A percentile compares a stretch with the other conserved stretches of the same genome.
These are phyloP conservation scores for Angomonas ambiguus DNA, from an alignment of 208 protist genomes.

Conservation along the genomic window DNA sequence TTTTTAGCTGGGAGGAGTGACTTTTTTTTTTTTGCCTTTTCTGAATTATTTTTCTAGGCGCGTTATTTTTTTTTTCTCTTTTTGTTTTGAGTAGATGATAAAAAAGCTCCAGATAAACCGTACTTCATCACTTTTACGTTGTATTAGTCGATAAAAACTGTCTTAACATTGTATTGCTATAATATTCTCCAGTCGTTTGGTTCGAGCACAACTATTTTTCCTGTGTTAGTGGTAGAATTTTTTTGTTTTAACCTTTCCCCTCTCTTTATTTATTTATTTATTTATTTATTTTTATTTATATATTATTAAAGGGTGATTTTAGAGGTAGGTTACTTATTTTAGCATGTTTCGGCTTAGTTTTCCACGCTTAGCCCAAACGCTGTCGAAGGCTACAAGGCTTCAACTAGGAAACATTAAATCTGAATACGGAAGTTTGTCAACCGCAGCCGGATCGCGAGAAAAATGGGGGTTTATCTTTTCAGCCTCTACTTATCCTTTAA, in stretches of 20 bases:
- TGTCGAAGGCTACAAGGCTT: slow-evolving; percentile 83
- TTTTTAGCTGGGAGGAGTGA: too few species aligned
- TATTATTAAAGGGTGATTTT: slow-evolving; percentile 3
- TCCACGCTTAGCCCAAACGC: slow-evolving; percentile 60
- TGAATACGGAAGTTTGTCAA: slow-evolving; percentile 76
- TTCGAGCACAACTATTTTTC: too few species aligned
- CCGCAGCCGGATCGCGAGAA: slow-evolving; percentile 77
- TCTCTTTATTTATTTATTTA: not conserved
- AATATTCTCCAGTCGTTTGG: too few species aligned
- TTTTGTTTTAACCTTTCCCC: not conserved
- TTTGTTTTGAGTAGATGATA: too few species aligned
- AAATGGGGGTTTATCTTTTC: slow-evolving; percentile 86
- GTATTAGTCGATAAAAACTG: too few species aligned
- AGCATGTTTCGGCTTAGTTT: too few species aligned
- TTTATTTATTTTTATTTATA: slow-evolving; percentile 5
- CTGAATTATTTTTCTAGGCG: not conserved
- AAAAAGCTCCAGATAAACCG: too few species aligned
- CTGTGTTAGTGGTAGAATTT: too few species aligned
- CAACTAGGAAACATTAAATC: slow-evolving; percentile 89
- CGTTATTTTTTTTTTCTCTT: not conserved
- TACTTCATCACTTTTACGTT: too few species aligned
- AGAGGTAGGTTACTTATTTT: too few species aligned
- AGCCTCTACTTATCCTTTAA: slow-evolving; percentile 51
- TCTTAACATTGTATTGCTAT: too few species aligned
- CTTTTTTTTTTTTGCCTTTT: not conserved